phyloP scores from a whole-genome alignment of 306 rosid species.

The Canavalia gladiata region DNA sequence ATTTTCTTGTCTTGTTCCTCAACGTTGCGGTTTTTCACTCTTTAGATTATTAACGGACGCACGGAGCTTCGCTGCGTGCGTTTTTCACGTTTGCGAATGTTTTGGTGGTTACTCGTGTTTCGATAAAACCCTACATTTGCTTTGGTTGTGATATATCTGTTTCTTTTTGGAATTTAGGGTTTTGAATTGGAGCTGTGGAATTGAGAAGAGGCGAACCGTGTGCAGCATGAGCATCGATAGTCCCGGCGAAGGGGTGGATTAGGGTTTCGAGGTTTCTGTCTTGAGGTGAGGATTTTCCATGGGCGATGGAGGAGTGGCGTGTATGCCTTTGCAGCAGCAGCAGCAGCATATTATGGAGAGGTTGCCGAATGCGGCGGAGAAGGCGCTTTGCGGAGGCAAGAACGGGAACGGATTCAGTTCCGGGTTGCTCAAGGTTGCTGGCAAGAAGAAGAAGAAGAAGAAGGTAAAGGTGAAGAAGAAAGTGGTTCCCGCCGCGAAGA shows the following conservation, averaged over 20 bases:
- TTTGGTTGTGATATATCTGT: conserved; percentile 46
- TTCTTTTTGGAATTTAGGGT: conserved; percentile 61
- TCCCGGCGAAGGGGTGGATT: conserved; percentile 80
- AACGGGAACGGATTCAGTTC: conserved; percentile 75
- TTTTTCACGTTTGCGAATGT: conserved; percentile 42
- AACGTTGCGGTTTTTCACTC: neutral
- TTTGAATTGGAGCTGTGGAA: conserved; percentile 63
- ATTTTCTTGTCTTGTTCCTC: conserved; percentile 44
- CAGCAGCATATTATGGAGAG: conserved; percentile 82
- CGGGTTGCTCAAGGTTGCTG: conserved; percentile 74
- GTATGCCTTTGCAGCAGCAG: conserved; percentile 99
- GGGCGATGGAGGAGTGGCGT: conserved; percentile 99
- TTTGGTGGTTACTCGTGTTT: conserved; percentile 31
- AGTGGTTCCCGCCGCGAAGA: conserved; percentile 48
- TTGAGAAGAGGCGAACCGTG: conserved; percentile 56
- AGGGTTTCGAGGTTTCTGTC: conserved; percentile 80
- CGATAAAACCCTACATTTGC: conserved; percentile 60
- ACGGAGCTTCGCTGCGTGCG: neutral
- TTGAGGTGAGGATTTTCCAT: conserved; percentile 81
- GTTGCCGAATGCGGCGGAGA: conserved; percentile 77
- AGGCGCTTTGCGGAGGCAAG: conserved; percentile 83
- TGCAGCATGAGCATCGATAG: conserved; percentile 98
- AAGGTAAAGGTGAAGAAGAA: conserved; percentile 65
- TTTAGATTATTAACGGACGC: conserved; percentile 15
- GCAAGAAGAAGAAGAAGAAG: conserved; percentile 74